Conservation (phyloP, 1,284 basidiomycete species). For the Coniferiporia sulphurascens region DNA sequence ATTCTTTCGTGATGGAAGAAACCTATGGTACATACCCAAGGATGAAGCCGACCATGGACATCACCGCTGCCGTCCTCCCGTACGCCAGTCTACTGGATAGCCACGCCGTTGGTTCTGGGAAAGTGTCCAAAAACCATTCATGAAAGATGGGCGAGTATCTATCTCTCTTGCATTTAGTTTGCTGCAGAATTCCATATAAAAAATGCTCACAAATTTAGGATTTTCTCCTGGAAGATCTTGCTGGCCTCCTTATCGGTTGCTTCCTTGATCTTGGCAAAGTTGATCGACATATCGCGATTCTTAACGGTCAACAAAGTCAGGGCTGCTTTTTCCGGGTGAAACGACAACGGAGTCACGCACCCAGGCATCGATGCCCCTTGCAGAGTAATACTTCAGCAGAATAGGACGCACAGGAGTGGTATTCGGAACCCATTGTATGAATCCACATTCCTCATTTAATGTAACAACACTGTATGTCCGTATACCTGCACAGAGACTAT, state of each 20-base stretch:
- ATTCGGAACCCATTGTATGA: slow-evolving; percentile 99
- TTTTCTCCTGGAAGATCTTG: slow-evolving; percentile 53
- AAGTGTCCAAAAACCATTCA: slow-evolving; percentile 96
- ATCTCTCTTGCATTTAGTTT: not conserved
- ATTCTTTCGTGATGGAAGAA: not conserved
- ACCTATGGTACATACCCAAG: slow-evolving; percentile 64
- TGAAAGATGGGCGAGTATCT: slow-evolving; percentile 88
- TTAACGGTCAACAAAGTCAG: slow-evolving; percentile 1
- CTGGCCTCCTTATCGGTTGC: slow-evolving; percentile 47
- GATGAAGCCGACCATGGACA: slow-evolving; percentile 99
- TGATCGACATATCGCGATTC: slow-evolving; percentile 45
- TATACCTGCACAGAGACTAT: slow-evolving; percentile 56
- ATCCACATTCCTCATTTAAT: slow-evolving; percentile 94
- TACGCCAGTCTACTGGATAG: slow-evolving; percentile 84
- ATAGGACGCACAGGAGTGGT: slow-evolving; percentile 84
- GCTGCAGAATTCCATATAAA: slow-evolving; percentile 30
- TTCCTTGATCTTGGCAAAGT: slow-evolving; percentile 56
- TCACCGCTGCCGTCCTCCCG: slow-evolving; percentile 89
- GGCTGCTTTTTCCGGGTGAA: not conserved
- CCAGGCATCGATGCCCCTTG: slow-evolving; percentile 56
- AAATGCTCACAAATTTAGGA: slow-evolving; percentile 56
- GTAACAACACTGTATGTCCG: slow-evolving; percentile 96
- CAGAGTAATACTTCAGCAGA: slow-evolving; percentile 69
- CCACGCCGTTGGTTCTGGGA: slow-evolving; percentile 97
- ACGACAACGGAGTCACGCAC: slow-evolving; percentile 38